Evolutionary conservation across 2,329 filamentous ascomycete species (phyloP), one percentile per base, ranked within the genome.

Genomic region (Aphanoascus verrucosus): DNA sequence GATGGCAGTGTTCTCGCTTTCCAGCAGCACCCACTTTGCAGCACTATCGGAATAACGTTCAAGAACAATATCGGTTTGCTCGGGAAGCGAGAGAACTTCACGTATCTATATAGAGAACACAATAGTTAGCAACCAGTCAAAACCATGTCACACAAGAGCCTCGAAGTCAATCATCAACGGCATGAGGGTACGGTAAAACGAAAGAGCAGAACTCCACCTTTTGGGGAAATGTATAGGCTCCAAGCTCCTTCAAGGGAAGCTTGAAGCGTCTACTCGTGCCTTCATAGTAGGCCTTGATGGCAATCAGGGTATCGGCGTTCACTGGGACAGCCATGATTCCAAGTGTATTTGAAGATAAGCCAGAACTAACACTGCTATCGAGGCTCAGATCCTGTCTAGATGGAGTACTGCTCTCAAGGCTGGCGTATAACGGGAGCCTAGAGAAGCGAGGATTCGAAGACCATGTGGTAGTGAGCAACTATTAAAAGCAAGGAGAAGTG

Each of bases 31-130:
- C 70, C 86, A 97, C 59, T 82, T 76, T 44, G 78, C 85, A 59
- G 88, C 87, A 59, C 89, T 96, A 72, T 98, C 93, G 59, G 93
- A 97, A 74, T 89, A 98, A 61, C 93, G 88, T 75, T 97, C 90
- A 64, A 97, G 84, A 63, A 83, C 71, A 66, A 84, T 78, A 49
- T 79, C 71, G 56, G 80, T 76, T 64, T 81, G 77, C 46, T 76
- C 65, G 34, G 81, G 77, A 61, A 94, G 81, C 57, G 75, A 71
- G 50, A 94, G 81, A 52, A 84, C 73, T 58, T 73, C 71, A 60
- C 85, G 85, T 61, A 94, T 78, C 87, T 91, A 69, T 58, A 57
- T 28, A 47, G 28, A 60, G 46, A 51, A 59, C 50, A 49, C 20
- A 32, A 28, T 32, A 31, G 23, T 15, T n/a, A 20, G 12, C 7